Evolutionary conservation across 2,329 filamentous ascomycete species (phyloP).

Genomic region (Curvularia hawaiiensis): DNA sequence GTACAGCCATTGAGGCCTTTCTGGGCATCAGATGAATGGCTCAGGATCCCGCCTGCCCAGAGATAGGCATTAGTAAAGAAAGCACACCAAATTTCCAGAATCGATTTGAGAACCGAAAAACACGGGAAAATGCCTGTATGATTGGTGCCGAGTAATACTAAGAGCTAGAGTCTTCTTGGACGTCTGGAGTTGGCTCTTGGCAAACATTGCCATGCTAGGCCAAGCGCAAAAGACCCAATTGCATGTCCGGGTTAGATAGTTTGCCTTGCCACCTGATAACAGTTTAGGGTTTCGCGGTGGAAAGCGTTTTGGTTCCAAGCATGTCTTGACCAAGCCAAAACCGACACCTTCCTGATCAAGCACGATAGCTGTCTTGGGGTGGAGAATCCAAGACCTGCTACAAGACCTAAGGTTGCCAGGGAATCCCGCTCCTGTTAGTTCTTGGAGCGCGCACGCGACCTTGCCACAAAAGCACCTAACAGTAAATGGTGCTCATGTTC

Average conservation of each 20-base stretch:
- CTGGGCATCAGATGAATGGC: slow-evolving; percentile 19
- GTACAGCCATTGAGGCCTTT: slow-evolving; percentile 1
- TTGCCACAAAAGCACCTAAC: background rate
- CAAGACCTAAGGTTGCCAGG: background rate
- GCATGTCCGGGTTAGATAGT: background rate
- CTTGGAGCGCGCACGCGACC: background rate
- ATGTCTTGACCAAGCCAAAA: slow-evolving; percentile 7
- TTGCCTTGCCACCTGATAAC: slow-evolving; percentile 3
- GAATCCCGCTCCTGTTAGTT: background rate
- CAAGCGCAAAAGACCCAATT: slow-evolving; percentile 10
- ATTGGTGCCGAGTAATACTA: slow-evolving; percentile 28
- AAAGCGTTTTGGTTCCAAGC: background rate
- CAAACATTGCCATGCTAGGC: slow-evolving; percentile 11
- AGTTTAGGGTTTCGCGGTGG: slow-evolving; percentile 1
- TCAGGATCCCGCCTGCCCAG: slow-evolving; percentile 8
- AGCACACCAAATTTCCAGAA: slow-evolving; percentile 2
- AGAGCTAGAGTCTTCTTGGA: slow-evolving; percentile 5
- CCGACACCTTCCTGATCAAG: slow-evolving; percentile 27
- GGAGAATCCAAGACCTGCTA: background rate
- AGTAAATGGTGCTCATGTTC: background rate
- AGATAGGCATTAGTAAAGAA: slow-evolving; percentile 12
- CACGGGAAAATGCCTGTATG: slow-evolving; percentile 4
- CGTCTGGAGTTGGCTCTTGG: slow-evolving; percentile 6
- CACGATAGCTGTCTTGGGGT: slow-evolving; percentile 1
- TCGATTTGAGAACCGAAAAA: slow-evolving; percentile 1